A percentile compares a stretch with the other conserved stretches of the same genome.
Evolutionary conservation across 2,329 filamentous ascomycete genomes (phyloP).

Genomic region (Neospermospora avenae): DNA sequence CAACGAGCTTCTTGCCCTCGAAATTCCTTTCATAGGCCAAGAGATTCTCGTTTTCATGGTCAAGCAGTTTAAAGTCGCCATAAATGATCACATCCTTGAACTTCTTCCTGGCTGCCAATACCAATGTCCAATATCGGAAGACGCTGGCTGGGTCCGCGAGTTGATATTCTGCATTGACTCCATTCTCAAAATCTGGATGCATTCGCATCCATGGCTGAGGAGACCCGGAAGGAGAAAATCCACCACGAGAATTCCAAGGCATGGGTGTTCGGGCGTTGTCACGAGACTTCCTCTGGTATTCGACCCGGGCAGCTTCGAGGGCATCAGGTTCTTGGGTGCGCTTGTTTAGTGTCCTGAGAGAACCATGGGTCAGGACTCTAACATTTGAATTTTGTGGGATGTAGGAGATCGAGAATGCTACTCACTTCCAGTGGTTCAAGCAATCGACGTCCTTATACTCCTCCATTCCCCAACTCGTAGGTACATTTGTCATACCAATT

Average conservation of each 20-base stretch:
- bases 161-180: constrained; percentile 41
- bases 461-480: constrained; percentile 42
- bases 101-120: constrained; percentile 18
- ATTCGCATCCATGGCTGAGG: constrained; percentile 56
- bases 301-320: background rate
- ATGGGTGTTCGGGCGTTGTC: background rate
- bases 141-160: constrained; percentile 1
- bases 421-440: background rate
- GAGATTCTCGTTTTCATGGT: background rate
- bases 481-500: constrained; percentile 57
- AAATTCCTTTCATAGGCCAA: background rate
- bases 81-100: constrained; percentile 22
- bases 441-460: background rate
- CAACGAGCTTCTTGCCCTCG: no score
- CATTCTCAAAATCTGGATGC: constrained; percentile 47
- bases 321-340: background rate
- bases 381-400: no score
- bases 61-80: constrained; percentile 17
- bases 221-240: background rate
- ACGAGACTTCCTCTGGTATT: background rate
- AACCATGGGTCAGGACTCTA: no score
- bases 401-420: no score
- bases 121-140: constrained; percentile 22
- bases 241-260: background rate
- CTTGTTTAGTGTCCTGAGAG: no score